phyloP scores from a whole-genome alignment of 805 yeast species.

The Vanderwaltozyma verrucispora region DNA sequence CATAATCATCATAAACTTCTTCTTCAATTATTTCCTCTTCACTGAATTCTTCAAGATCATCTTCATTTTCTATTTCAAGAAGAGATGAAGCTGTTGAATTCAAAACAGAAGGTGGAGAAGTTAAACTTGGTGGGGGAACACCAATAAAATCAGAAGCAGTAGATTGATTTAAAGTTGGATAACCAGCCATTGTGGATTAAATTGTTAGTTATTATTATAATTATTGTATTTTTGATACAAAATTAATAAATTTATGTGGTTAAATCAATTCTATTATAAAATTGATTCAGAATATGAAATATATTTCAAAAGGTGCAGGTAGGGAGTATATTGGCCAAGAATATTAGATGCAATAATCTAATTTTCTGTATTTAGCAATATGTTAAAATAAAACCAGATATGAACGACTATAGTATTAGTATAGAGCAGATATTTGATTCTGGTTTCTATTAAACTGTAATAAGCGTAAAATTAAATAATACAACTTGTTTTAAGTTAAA shows the following conservation, averaged over 20 bases:
- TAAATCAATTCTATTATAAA: neutral
- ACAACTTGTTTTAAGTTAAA: too few species aligned
- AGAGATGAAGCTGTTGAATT: neutral
- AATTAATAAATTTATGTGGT: neutral
- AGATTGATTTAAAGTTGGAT: constrained; percentile 2
- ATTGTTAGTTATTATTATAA: too few species aligned
- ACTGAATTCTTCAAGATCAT: constrained; percentile 2
- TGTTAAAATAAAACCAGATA: too few species aligned
- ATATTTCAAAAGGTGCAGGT: neutral
- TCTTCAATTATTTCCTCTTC: constrained; percentile 4
- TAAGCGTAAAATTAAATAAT: too few species aligned
- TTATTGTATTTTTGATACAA: too few species aligned
- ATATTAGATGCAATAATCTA: too few species aligned
- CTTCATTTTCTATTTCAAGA: constrained; percentile 2
- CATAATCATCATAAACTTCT: neutral
- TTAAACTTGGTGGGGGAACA: neutral
- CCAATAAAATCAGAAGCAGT: constrained; percentile 5
- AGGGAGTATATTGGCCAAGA: neutral
- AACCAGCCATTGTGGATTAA: constrained; percentile 2
- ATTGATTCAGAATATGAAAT: constrained; percentile 1
- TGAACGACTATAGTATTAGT: too few species aligned
- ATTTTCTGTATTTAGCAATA: too few species aligned
- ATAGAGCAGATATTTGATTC: too few species aligned
- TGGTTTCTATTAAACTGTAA: too few species aligned
- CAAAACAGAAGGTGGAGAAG: neutral